Conservation (phyloP, 331 rosid species). For the Malus hybrid region DNA sequence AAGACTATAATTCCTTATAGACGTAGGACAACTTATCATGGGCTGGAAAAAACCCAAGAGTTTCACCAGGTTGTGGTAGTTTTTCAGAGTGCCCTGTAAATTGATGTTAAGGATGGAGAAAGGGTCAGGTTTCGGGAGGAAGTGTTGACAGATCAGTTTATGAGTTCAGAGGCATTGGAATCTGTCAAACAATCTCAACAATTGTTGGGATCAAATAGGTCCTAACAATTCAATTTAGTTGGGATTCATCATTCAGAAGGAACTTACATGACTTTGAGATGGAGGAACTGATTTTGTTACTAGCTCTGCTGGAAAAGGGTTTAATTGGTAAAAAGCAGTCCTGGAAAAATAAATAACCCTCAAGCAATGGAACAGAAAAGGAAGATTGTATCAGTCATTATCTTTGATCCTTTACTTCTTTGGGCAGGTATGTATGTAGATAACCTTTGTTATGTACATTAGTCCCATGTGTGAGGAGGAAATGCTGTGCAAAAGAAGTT, state of each 20-base stretch:
- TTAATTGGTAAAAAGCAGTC: neutral
- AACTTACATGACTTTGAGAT: no score
- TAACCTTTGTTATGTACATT: neutral
- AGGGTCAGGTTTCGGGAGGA: neutral
- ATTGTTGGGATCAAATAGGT: no score
- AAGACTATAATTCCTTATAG: no score
- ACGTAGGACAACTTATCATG: no score
- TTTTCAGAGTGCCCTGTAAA: neutral
- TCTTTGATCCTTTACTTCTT: neutral
- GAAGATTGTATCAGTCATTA: neutral
- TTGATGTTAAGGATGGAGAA: neutral
- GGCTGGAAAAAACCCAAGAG: no score
- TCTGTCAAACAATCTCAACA: no score
- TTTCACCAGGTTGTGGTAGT: neutral
- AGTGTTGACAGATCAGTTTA: no score
- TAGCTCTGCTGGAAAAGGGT: neutral
- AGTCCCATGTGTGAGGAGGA: neutral
- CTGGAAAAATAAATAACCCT: no score
- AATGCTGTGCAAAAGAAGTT: neutral
- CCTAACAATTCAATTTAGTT: no score
- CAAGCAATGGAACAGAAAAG: neutral
- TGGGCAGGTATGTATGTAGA: neutral
- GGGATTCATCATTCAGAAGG: no score
- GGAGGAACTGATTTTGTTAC: no score
- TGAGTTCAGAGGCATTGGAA: no score